Base-by-base conservation (phyloP, 2,329 filamentous ascomycete genomes). In the Pezizomycotina sp. region DNA sequence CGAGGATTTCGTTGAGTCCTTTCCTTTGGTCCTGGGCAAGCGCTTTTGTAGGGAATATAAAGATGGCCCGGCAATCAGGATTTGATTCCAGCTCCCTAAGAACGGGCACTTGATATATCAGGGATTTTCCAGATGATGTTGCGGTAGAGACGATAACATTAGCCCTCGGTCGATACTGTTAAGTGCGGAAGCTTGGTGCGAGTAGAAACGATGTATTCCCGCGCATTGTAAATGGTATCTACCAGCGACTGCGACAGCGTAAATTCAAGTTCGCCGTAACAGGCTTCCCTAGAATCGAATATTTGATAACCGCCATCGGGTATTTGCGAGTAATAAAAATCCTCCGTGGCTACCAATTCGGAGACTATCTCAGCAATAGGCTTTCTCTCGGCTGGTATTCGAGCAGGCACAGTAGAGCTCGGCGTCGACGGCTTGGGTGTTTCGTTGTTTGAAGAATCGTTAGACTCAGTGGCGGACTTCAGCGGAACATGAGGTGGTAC, bases 1-100 rank as follows among this genome's bases (percentile, higher is more conserved):
- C 61, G 43, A 95, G 62, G 53, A 95, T 68, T 34, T 92, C 82
- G 51, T 79, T 80, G 54, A 98, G 62, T 48, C 83, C 92, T 48
- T 83, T 69, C 49, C 76, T 74, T 56, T 98, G 89, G 56, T 98
- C 89, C 55, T 98, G 89, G 0, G 89, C 86, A 10, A 98, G 61
- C 1, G 89, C 89, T 58, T 98, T 98, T 0, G 89, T 98, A 0
- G 89, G 89, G 43, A 98, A 98, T 22, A 98, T 92, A 55, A 93
- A 95, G 74, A 98, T 82, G 2, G 89, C 89, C 49, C 89, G 66
- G 6, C 80, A 79, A 37, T 74, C 64, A 2, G 58, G 61, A 50
- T 95, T 78, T 34, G 71, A 63, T 56, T 98, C 86, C 2, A 98
- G 61, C 31, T 81, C 77, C 53, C 92, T 74, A 7, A 98, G 60